phyloP scores from a whole-genome alignment of 2,329 filamentous ascomycete species.

The Fusarium domesticum region DNA sequence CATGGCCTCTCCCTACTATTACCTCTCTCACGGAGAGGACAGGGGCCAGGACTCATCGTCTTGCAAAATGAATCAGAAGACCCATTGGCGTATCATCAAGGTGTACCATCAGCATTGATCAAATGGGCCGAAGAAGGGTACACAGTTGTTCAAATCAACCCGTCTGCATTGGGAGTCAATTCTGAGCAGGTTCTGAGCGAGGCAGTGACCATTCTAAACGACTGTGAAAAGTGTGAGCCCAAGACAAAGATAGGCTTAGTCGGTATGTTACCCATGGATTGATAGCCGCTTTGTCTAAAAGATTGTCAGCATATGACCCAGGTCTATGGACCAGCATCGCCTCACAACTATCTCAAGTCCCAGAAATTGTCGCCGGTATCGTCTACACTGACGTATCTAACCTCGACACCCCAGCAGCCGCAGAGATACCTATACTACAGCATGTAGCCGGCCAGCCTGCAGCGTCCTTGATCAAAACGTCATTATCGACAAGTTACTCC shows the following conservation, averaged over 20 bases:
- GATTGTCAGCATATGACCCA: conserved; percentile 11
- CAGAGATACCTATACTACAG: conserved; percentile 13
- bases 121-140: conserved; percentile 75
- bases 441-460: conserved; percentile 14
- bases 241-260: conserved; percentile 40
- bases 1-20: conserved; percentile 26
- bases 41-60: conserved; percentile 38
- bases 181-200: conserved; percentile 12
- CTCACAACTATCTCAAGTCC: conserved; percentile 17
- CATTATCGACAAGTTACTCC: conserved; percentile 36
- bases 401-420: neutral
- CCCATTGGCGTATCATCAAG: conserved; percentile 27
- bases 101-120: conserved; percentile 51
- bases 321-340: conserved; percentile 23
- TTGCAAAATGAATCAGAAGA: conserved; percentile 14
- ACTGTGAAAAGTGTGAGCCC: conserved; percentile 33
- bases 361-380: conserved; percentile 23
- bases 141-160: conserved; percentile 53
- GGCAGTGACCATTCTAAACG: conserved; percentile 19
- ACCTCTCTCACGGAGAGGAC: conserved; percentile 37
- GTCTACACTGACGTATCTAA: conserved; percentile 18
- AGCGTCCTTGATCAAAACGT: conserved; percentile 3
- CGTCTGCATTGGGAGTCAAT: conserved; percentile 16
- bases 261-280: conserved; percentile 24
- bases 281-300: accelerated